Evolutionary conservation across 805 yeast species (phyloP), one percentile per base, ranked within the genome.

Genomic region (Kregervanrija delftensis): DNA sequence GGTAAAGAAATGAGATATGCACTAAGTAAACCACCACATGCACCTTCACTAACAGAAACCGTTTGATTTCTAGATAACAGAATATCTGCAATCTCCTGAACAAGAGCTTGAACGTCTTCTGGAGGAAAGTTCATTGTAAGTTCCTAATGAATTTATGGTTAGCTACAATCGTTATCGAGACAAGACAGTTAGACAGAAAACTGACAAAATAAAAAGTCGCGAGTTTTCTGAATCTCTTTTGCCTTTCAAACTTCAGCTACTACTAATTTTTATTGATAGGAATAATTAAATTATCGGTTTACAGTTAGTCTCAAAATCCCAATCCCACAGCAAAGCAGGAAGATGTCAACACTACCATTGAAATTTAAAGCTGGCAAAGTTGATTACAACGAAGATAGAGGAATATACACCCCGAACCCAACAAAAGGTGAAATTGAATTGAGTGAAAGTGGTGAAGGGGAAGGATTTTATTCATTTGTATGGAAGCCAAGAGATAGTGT

Each of bases 11-110:
- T 88, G 15, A 87, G 60, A 55, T 85, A 86, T 1, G 95, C 86
- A 3, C 93, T 81, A 8, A 87, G 66, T 12, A 87, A 70, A 0
- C 96, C 96, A 8, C 96, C 96, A 61, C 96, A 87, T 0, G 96
- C 95, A 2, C 90, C 89, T 56, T 87, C 96, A 5, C 90, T 80
- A 1, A 85, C 83, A 0, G 95, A 86, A 16, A 87, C 65, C 1
- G 95, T 84, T 58, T 82, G 81, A 11, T 71, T 63, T 28, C 79
- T 68, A 14, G 61, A 58, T 14, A 75, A 63, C 17, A 87, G 69
- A 5, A 80, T 67, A 33, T 60, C 63, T 0, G 93, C 81, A 37
- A 87, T 85, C 56, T 70, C 65, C 9, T 58, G 57, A 3, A 85
- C 88, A 9, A 80, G 64, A 17, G 47, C 55, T 36, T 66, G 60